Evolutionary conservation across 192 early-diverging fungal genomes (phyloP).

Genomic region (Piromyces sp.): DNA sequence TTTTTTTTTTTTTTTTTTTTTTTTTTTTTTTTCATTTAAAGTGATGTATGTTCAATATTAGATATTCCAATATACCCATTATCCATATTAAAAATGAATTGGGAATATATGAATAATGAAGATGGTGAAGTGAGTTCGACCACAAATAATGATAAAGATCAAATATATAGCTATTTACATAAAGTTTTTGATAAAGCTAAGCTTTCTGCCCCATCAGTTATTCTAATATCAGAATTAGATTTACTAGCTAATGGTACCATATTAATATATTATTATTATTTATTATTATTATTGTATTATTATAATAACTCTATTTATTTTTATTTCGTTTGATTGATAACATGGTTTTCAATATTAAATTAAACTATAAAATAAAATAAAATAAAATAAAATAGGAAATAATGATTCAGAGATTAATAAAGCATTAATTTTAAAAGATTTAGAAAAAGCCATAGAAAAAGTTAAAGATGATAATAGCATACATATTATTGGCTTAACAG

Average conservation of each 20-base stretch:
- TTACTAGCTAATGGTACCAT: conserved; percentile 16
- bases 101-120: background rate
- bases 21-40: background rate
- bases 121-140: background rate
- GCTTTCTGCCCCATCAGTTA: conserved; percentile 18
- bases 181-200: conserved; percentile 14
- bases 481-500: conserved; percentile 15
- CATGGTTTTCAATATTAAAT: too few relatives aligned
- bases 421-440: background rate
- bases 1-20: too few relatives aligned
- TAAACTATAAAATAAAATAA: too few relatives aligned
- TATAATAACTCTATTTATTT: too few relatives aligned
- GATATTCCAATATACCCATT: background rate
- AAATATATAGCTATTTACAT: background rate
- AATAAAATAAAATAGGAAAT: background rate
- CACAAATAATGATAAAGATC: background rate
- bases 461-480: background rate
- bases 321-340: too few relatives aligned
- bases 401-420: conserved; percentile 6
- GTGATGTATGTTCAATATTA: background rate
- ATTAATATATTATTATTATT: background rate
- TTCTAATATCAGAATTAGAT: conserved; percentile 32
- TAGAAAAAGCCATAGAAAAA: conserved; percentile 13
- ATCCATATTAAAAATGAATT: background rate
- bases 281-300: too few relatives aligned